Evolutionary conservation across 108 stramenopile species (phyloP).

Genomic region (Nitzschia palea): DNA sequence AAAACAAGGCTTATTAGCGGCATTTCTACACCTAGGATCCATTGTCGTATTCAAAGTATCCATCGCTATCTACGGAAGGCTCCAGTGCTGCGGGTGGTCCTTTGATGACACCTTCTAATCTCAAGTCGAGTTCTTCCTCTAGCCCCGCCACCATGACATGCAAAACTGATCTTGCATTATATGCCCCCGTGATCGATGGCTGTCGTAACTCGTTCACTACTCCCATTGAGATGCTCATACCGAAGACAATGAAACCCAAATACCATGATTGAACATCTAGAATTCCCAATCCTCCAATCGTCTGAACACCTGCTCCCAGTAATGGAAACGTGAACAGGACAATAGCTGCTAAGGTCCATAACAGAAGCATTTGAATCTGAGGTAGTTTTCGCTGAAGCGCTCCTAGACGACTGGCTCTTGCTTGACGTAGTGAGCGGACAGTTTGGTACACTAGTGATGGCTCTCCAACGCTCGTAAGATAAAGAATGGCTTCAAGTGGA

Average conservation of each 20-base stretch:
- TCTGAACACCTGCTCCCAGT: constrained; percentile 68
- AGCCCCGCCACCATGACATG: constrained; percentile 79
- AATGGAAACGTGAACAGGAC: constrained; percentile 75
- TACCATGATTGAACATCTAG: constrained; percentile 50
- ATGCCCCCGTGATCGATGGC: constrained; percentile 65
- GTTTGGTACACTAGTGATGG: constrained; percentile 83
- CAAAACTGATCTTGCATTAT: constrained; percentile 76
- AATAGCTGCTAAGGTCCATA: constrained; percentile 66
- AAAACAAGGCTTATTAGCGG: no score
- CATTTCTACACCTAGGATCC: no score
- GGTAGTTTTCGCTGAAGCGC: constrained; percentile 87
- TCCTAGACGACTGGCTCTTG: constrained; percentile 70
- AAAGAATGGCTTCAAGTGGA: constrained; percentile 84
- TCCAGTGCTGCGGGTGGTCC: constrained; percentile 10
- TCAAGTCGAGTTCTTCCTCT: constrained; percentile 66
- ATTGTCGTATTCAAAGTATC: constrained; percentile 1
- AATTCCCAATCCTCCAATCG: constrained; percentile 54
- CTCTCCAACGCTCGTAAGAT: constrained; percentile 84
- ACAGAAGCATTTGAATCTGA: constrained; percentile 54
- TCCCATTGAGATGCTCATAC: constrained; percentile 61
- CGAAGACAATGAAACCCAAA: constrained; percentile 61
- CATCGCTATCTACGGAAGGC: constrained; percentile 34
- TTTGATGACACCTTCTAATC: constrained; percentile 35
- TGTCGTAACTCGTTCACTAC: constrained; percentile 71
- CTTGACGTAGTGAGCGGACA: constrained; percentile 74